Base-by-base conservation (phyloP, 352 stramenopile genomes). In the Phytopythium sindhum region DNA sequence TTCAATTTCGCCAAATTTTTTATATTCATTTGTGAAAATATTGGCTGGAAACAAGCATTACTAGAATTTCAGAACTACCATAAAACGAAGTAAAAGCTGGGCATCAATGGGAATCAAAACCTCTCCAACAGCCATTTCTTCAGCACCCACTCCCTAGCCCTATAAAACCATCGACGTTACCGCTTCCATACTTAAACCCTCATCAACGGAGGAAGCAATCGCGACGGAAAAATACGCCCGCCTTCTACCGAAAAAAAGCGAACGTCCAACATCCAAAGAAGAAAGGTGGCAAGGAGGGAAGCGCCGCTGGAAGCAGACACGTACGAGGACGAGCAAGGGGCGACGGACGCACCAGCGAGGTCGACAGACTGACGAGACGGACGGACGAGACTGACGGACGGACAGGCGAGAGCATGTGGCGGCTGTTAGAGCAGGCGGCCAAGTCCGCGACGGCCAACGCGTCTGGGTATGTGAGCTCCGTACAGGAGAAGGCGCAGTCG, bases 401-500 rank as follows among this genome's bases (percentile, higher is more conserved):
- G 14, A 52, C 45, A 29, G n/a, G 45, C 15, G 28, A 28, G 23
- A 51, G 62, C 44, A 93, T 93, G 84, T 93, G 82, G 84, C 72
- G 79, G 62, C 61, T 93, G n/a, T 71, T 93, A 45, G 84, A 93
- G 64, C 72, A 86, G 56, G 84, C 81, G 47, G 84, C 84, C 37
- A 91, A 93, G 74, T 88, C 60, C 45, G 86, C 84, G 57, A 86
- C 74, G 33, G 77, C 69, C 52, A 90, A 89, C 42, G 83, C 85
- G 51, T 88, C 84, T 33, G 79, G 78, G 63, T 90, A 90, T 66
- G 84, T 89, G 65, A 83, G 26, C 47, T 78, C 74, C 6, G 84
- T 91, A 54, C 83, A 93, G 52, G 83, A 88, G 62, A 89, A 90
- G 61, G 84, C 86, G 50, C 83, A 91, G 64, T 84, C 73, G 26